Percentiles rank a stretch among this genome's conserved stretches.
Evolutionary conservation across 139 green algal genomes (phyloP).

Genomic region (Chlamydomonas schloesseri): DNA sequence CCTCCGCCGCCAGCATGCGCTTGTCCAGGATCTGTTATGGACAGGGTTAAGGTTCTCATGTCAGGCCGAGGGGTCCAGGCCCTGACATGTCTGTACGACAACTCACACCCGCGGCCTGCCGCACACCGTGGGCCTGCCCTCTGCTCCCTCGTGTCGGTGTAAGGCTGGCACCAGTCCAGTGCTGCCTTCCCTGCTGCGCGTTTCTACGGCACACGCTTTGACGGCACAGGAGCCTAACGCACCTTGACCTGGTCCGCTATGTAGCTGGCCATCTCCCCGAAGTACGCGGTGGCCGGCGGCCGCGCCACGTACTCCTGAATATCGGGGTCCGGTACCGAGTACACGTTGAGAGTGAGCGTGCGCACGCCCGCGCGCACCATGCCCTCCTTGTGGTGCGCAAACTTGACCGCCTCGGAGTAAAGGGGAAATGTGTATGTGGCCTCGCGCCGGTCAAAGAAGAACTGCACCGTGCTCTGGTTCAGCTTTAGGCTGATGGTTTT

Average conservation of each 20-base stretch:
- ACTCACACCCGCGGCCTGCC: too few species aligned
- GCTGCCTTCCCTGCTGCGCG: too few species aligned
- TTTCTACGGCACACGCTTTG: too few species aligned
- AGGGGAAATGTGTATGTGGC: conserved; percentile 82
- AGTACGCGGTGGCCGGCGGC: conserved; percentile 71
- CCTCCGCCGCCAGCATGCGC: conserved; percentile 55
- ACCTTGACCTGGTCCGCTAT: conserved; percentile 84
- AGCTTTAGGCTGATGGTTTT: conserved; percentile 97
- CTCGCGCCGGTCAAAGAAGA: conserved; percentile 84
- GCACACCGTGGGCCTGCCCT: too few species aligned
- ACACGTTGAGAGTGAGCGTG: conserved; percentile 96
- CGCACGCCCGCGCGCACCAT: conserved; percentile 97
- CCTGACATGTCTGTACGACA: too few species aligned
- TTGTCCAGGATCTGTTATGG: conserved; percentile 50
- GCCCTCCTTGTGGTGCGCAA: conserved; percentile 92
- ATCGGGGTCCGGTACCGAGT: conserved; percentile 80
- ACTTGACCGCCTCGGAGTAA: conserved; percentile 92
- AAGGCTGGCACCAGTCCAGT: too few species aligned
- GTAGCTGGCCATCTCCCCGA: conserved; percentile 75
- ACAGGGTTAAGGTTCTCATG: too few species aligned
- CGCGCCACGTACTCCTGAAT: conserved; percentile 79
- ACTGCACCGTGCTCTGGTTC: conserved; percentile 89
- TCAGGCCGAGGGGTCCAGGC: too few species aligned
- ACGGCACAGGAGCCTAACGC: background rate
- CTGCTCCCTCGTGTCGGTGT: too few species aligned